Conservation (phyloP, 805 yeast species). For the Saccharomycopsis malanga region DNA sequence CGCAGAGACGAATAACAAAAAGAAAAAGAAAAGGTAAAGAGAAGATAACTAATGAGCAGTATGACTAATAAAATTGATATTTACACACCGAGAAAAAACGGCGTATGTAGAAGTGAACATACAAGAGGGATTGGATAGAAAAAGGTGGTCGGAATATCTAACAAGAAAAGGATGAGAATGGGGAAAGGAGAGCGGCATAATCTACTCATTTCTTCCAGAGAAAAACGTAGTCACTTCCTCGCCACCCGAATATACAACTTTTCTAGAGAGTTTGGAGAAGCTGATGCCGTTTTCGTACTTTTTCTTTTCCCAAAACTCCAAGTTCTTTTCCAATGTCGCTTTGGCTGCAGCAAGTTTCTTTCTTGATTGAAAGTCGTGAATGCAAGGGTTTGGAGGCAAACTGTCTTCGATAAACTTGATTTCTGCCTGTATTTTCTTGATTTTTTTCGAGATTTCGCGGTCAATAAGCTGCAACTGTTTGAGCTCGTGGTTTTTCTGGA, state of each 20-base stretch:
- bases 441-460: conserved; percentile 18
- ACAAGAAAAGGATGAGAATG: no score
- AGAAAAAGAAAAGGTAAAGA: background rate
- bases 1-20: background rate
- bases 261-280: conserved; percentile 20
- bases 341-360: conserved; percentile 19
- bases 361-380: conserved; percentile 20
- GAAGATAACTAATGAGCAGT: background rate
- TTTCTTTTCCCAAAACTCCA: conserved; percentile 23
- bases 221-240: conserved; percentile 23
- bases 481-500: conserved; percentile 11
- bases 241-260: conserved; percentile 22
- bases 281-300: conserved; percentile 22
- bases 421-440: conserved; percentile 20
- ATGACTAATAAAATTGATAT: no score
- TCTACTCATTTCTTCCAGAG: conserved; percentile 20
- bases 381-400: conserved; percentile 22
- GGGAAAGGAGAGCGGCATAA: background rate
- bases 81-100: background rate
- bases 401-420: conserved; percentile 20
- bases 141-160: background rate
- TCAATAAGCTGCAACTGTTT: conserved; percentile 20
- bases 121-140: background rate
- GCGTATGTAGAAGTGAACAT: background rate
- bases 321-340: conserved; percentile 16